These are phyloP conservation scores for Solanum pennellii DNA, from an alignment of 257 asterid genomes.

Conservation along the genomic window DNA sequence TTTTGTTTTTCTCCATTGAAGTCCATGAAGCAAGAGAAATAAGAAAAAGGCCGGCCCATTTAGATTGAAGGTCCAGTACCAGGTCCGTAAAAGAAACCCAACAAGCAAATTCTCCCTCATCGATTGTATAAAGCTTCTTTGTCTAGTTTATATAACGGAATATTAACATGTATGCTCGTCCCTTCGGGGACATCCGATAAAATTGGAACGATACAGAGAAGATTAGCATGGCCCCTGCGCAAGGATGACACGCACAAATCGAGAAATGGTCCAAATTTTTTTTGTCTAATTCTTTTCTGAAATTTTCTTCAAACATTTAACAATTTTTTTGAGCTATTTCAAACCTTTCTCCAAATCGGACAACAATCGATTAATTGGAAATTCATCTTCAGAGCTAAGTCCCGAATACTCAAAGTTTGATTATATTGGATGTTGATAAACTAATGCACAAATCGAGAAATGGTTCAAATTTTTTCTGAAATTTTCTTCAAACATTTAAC, in stretches of 20 bases:
- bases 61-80: background rate
- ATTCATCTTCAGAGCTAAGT: too few relatives aligned
- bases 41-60: background rate
- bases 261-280: conserved; percentile 10
- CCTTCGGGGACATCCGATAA: conserved; percentile 1
- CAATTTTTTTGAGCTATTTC: background rate
- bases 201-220: conserved; percentile 31
- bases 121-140: background rate
- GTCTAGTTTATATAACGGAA: background rate
- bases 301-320: background rate
- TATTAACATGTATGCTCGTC: background rate
- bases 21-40: background rate
- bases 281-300: background rate
- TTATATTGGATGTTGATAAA: background rate
- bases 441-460: background rate
- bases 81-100: background rate
- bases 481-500: too few relatives aligned
- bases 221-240: conserved; percentile 33
- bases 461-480: too few relatives aligned
- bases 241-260: conserved; percentile 33
- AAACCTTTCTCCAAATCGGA: background rate
- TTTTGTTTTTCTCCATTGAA: background rate
- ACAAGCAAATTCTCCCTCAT: background rate
- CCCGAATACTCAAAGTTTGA: background rate
- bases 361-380: too few relatives aligned